Evolutionary conservation across 768 basidiomycete species (phyloP), one percentile per base, ranked within the genome.

Genomic region (Hypholoma sublateritium): DNA sequence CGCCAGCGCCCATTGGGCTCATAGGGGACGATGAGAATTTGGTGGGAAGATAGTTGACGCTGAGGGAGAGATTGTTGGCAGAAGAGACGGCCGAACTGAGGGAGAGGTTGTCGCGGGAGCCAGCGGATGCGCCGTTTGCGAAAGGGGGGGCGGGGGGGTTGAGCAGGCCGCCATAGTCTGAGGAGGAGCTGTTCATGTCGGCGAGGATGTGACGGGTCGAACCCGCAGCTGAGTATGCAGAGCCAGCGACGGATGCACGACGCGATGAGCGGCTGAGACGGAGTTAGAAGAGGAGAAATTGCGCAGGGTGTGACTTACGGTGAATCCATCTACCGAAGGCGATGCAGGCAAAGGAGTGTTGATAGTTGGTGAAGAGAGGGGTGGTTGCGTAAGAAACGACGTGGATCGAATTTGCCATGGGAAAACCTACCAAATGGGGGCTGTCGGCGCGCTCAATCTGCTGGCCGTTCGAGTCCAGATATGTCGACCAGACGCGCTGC

Each of bases 11-110:
- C 61, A 77, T 58, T 67, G 75, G 64, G 65, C 77, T 65, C 64
- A 79, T 70, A 61, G 72, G 70, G 42, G 71, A 71, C 13, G 65
- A 62, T 1, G 88, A 85, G 71, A 92, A 90, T 71, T 93, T 93
- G 54, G 77, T 72, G 11, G 91, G 91, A 19, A 91, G 76, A 67
- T 89, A 93, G 70, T 91, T 89, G 65, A 88, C 78, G 53, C 79
- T 80, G 58, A 89, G 80, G 8, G 81, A 83, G 4, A 86, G 80
- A 62, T 83, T 81, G 42, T 80, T 74, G 13, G 43, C 36, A 7
- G 57, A 49, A 0, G 84, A 82, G 14, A 57, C 53, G 32, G 56
- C 62, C 14, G 81, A 49, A 69, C 76, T 43, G 72, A 61, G 45
- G 59, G 62, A 46, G 59, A 60, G 54, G 52, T 63, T 63, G 57